Evolutionary conservation across 768 basidiomycete genomes (phyloP), one percentile per base, ranked within the genome.

Genomic region (Agaricus blazei): DNA sequence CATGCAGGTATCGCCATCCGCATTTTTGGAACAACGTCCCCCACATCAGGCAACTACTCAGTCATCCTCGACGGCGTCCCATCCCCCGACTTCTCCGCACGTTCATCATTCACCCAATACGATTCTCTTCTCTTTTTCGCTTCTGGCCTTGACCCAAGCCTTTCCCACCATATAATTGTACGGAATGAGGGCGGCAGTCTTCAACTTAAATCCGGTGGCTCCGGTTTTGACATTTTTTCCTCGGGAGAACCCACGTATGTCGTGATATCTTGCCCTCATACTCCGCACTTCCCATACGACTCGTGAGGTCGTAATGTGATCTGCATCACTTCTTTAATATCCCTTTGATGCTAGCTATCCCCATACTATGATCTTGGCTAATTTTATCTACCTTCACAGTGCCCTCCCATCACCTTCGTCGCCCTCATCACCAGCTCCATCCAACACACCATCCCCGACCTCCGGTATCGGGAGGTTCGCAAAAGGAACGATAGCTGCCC

Each of bases 401-500:
- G 2, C 57, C 11, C 28, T 45, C 15, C 28, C 59, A 31, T 43
- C 52, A 34, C 43, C 19, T 19, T 19, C 19, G 19, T 19, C 55
- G 52, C 42, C 40, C 9, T 57, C 63, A 2, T 44, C 66, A n/a
- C 64, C 64, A 36, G 56, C 58, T 52, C 55, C 61, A 9, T 51
- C 67, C 41, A 57, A 63, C n/a, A 15, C 51, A 49, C 50, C 64
- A 43, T 38, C 60, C 5, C 55, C 61, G 14, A 37, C 54, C n/a
- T 26, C 47, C 44, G 44, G 24, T 28, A 29, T 24, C 31, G 27
- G 29, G 7, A 49, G 15, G 36, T 68, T 75, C 19, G 57, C 79
- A 1, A 70, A 70, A 57, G 85, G 87, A 42, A 83, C 86, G 1
- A 81, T 88, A 52, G 87, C 86, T 19, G 88, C 86, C 0, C 71